Evolutionary conservation across 2,329 filamentous ascomycete genomes (phyloP), one percentile per base, ranked within the genome.

Genomic region (Fusarium xyrophilum): DNA sequence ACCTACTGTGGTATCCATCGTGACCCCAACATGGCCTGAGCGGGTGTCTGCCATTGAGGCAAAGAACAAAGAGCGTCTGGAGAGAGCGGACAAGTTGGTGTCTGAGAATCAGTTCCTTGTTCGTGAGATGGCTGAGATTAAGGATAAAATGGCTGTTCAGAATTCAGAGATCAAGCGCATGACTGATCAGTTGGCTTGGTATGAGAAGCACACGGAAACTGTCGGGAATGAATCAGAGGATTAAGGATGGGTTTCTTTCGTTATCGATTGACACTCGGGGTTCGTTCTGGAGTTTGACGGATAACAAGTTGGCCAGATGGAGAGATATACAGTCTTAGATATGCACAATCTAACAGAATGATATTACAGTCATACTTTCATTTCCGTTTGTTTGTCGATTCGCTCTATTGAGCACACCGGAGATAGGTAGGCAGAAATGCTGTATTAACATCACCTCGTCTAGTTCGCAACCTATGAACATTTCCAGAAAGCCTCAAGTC

Each of bases 1-100:
- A 21, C 85, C 85, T 13, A 84, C 75, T 4, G 71, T 78, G 0
- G 73, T 79, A 9, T 76, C 76, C 4, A 67, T 77, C 9, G 71
- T 73, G 35, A 71, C 74, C 21, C 75, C 76, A 6, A 70, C 63
- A 9, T 77, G 75, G 73, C 73, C 77, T 7, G 70, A 73, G 57
- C 73, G 79, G 12, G 78, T 77, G 33, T 79, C 78, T 21, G 72
- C 74, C 13, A 73, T 74, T 60, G 72, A 79, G 62, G 27, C 52
- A 21, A 74, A 71, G 55, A 65, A 70, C 56, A 67, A 66, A 42
- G 60, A 59, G 28, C 62, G 60, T 42, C 44, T 79, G 8, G 69
- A 76, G n/a, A 38, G 48, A 25, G 69, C 58, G 13, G 68, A 64
- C 19, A 57, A 70, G 33, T 30, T 70, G 23, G 67, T 68, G 15